These are phyloP conservation scores for Hymenotorrendiella dingleyae DNA, from an alignment of 2,329 filamentous ascomycete genomes.

Conservation along the genomic window DNA sequence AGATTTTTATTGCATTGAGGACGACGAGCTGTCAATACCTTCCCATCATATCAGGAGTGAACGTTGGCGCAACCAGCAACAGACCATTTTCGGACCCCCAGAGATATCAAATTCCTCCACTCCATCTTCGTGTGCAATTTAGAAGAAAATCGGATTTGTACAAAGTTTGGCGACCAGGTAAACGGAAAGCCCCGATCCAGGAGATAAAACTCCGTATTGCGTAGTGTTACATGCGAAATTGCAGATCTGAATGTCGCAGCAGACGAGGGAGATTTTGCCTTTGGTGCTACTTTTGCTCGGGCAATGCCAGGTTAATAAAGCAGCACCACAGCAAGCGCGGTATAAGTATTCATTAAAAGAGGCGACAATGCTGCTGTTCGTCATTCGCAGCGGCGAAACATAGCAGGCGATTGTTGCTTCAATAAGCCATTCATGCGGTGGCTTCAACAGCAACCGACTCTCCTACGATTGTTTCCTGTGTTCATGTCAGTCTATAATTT, in stretches of 20 bases:
- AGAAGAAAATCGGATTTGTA: conserved; percentile 6
- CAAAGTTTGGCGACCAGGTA: too few species aligned
- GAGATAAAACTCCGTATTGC: conserved; percentile 19
- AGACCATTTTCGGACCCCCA: conserved; percentile 13
- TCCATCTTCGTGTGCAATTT: conserved; percentile 16
- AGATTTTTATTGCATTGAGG: conserved; percentile 17
- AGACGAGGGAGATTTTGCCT: conserved; percentile 6
- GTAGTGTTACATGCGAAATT: conserved; percentile 29
- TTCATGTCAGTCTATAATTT: conserved; percentile 6
- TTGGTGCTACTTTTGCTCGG: background rate
- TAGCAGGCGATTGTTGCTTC: too few species aligned
- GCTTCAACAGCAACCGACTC: conserved; percentile 19
- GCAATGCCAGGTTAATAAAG: background rate
- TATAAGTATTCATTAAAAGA: conserved; percentile 10
- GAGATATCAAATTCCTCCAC: conserved; percentile 1
- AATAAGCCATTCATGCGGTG: conserved; percentile 14
- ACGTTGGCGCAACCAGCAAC: conserved; percentile 15
- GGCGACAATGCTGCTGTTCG: conserved; percentile 5
- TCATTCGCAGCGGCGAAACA: background rate
- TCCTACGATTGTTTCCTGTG: conserved; percentile 13
- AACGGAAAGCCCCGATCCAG: conserved; percentile 14
- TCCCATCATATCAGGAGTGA: conserved; percentile 21
- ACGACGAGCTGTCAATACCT: conserved; percentile 17
- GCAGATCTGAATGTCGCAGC: conserved; percentile 15
- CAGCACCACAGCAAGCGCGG: background rate